Evolutionary conservation across 371 early-diverging fungal genomes (phyloP).

Genomic region (Chytridium lagenaria): DNA sequence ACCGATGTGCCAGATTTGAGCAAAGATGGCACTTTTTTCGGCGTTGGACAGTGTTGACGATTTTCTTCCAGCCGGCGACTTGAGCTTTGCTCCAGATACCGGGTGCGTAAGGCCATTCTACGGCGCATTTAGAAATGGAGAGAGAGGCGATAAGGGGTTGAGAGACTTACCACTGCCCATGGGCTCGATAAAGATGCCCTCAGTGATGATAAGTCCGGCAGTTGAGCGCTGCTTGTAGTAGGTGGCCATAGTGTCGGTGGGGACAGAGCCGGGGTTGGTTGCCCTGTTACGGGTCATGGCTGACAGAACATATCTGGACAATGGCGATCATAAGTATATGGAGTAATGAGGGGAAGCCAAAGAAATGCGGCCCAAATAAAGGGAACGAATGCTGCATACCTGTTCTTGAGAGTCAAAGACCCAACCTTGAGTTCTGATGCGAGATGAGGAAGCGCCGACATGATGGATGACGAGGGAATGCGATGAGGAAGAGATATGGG

Average conservation of each 20-base stretch:
- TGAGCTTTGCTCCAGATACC: constrained; percentile 51
- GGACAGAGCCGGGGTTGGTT: constrained; percentile 34
- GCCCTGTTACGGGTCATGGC: constrained; percentile 59
- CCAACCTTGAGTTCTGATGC: constrained; percentile 24
- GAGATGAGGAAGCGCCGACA: constrained; percentile 20
- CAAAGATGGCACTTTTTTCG: constrained; percentile 60
- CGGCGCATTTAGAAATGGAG: constrained; percentile 7
- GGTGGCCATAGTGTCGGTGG: constrained; percentile 48
- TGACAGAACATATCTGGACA: constrained; percentile 56
- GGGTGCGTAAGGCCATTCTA: constrained; percentile 12
- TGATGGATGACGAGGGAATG: no score
- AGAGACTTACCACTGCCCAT: constrained; percentile 36
- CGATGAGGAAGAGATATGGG: no score
- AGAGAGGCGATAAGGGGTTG: background rate
- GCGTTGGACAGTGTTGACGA: constrained; percentile 63
- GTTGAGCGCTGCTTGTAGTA: constrained; percentile 65
- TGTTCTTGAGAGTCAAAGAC: constrained; percentile 33
- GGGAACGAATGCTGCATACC: no score
- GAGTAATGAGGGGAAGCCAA: no score
- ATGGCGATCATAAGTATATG: no score
- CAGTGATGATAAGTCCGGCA: constrained; percentile 63
- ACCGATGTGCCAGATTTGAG: constrained; percentile 64
- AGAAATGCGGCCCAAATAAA: background rate
- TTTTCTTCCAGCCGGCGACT: constrained; percentile 61
- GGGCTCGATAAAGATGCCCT: constrained; percentile 56